Percentiles rank a stretch among this genome's conserved stretches.
phyloP scores from a whole-genome alignment of 2,329 filamentous ascomycete species.

The Penicillium sp. region DNA sequence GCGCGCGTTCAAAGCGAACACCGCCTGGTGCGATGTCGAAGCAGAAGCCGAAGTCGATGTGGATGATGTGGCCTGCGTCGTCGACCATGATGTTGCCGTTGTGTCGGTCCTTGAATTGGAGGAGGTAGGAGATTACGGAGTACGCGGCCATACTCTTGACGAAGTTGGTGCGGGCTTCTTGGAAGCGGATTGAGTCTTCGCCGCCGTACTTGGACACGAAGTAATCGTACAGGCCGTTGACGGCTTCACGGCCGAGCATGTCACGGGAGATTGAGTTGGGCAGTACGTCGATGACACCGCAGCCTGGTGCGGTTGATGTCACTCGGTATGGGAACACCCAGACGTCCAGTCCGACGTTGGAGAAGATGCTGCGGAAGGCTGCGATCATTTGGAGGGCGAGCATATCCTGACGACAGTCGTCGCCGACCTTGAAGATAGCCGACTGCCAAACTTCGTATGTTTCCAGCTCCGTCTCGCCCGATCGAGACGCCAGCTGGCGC shows the following conservation, averaged over 20 bases:
- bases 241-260: constrained; percentile 96
- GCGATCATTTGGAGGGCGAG: constrained; percentile 97
- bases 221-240: constrained; percentile 98
- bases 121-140: constrained; percentile 90
- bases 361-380: constrained; percentile 95
- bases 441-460: constrained; percentile 97
- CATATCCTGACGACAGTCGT: constrained; percentile 97
- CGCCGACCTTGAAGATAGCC: constrained; percentile 99
- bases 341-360: constrained; percentile 89
- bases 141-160: constrained; percentile 99
- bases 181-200: constrained; percentile 91
- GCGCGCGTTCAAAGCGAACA: constrained; percentile 94
- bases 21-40: constrained; percentile 98
- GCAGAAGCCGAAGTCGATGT: constrained; percentile 99
- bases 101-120: constrained; percentile 99
- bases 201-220: constrained; percentile 97
- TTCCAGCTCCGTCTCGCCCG: constrained; percentile 42
- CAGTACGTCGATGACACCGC: constrained; percentile 95
- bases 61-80: constrained; percentile 92
- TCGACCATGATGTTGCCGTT: constrained; percentile 99
- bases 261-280: constrained; percentile 98
- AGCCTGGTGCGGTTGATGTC: constrained; percentile 93
- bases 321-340: constrained; percentile 97
- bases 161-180: constrained; percentile 93
- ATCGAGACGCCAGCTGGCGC: constrained; percentile 24